These are phyloP conservation scores for Sphaceloma murrayae DNA, from an alignment of 2,329 filamentous ascomycete species.

Conservation along the genomic window DNA sequence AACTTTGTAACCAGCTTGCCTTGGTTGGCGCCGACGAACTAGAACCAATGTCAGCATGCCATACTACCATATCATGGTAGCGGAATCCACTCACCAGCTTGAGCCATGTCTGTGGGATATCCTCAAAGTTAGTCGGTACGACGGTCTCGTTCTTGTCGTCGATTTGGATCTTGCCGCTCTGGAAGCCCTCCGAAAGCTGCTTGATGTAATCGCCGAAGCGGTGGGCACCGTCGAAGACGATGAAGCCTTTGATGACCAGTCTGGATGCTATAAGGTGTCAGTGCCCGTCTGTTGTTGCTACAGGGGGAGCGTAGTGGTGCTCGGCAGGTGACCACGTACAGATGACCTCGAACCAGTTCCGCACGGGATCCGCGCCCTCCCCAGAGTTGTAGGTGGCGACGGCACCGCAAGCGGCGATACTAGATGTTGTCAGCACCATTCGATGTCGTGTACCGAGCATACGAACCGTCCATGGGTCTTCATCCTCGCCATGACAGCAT, in stretches of 20 bases:
- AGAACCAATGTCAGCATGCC: not conserved
- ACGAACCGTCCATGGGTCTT: constrained; percentile 40
- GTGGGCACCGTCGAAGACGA: constrained; percentile 25
- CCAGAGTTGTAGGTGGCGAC: constrained; percentile 60
- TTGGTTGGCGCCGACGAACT: constrained; percentile 38
- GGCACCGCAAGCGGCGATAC: constrained; percentile 53
- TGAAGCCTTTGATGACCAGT: constrained; percentile 28
- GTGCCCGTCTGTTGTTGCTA: not conserved
- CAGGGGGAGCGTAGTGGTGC: not conserved
- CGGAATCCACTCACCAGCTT: constrained; percentile 26
- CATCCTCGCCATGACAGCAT: constrained; percentile 55
- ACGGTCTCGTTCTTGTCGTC: constrained; percentile 39
- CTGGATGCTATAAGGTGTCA: constrained; percentile 22
- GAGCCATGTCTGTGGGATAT: constrained; percentile 41
- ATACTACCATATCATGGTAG: not conserved
- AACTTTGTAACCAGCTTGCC: constrained; percentile 40
- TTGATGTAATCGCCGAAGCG: constrained; percentile 17
- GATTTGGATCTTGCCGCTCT: constrained; percentile 40
- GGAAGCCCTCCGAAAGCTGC: constrained; percentile 25
- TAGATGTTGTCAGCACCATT: not conserved
- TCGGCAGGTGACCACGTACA: not conserved
- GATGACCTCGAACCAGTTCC: constrained; percentile 32
- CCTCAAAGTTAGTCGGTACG: constrained; percentile 39
- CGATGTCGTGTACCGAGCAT: not conserved
- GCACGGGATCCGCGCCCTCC: constrained; percentile 25